Conservation (phyloP, 805 yeast species). For the Pichia occidentalis region DNA sequence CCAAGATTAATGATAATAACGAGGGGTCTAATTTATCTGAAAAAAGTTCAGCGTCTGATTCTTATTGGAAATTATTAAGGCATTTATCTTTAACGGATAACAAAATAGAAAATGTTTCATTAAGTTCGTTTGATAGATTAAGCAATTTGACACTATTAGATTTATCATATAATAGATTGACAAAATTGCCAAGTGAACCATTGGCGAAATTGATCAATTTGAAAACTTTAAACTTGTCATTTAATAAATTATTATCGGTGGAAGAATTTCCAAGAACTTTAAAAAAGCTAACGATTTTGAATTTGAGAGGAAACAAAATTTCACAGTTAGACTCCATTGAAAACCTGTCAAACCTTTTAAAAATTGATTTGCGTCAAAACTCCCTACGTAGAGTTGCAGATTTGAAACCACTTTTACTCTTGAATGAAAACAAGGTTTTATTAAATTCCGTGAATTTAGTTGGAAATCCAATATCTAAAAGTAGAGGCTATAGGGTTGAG, state of each 20-base stretch:
- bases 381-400: conserved; percentile 31
- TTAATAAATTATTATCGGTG: conserved; percentile 35
- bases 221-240: conserved; percentile 47
- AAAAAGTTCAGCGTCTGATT: conserved; percentile 4
- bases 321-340: conserved; percentile 40
- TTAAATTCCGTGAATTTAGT: conserved; percentile 26
- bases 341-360: conserved; percentile 36
- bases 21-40: neutral
- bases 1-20: neutral
- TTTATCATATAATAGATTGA: conserved; percentile 47
- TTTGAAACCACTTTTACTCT: conserved; percentile 35
- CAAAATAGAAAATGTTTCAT: conserved; percentile 29
- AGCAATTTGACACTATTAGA: conserved; percentile 39
- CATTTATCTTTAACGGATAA: conserved; percentile 38
- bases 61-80: conserved; percentile 33
- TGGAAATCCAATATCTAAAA: conserved; percentile 34
- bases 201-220: conserved; percentile 41
- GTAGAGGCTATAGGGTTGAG: conserved; percentile 44
- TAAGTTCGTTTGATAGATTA: conserved; percentile 27
- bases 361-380: conserved; percentile 49
- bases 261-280: conserved; percentile 34
- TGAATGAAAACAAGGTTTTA: conserved; percentile 18
- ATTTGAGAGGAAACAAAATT: conserved; percentile 44
- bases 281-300: conserved; percentile 39
- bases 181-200: conserved; percentile 43